Conservation (phyloP, 2,329 filamentous ascomycete species). For the Calonectria pauciramosa region DNA sequence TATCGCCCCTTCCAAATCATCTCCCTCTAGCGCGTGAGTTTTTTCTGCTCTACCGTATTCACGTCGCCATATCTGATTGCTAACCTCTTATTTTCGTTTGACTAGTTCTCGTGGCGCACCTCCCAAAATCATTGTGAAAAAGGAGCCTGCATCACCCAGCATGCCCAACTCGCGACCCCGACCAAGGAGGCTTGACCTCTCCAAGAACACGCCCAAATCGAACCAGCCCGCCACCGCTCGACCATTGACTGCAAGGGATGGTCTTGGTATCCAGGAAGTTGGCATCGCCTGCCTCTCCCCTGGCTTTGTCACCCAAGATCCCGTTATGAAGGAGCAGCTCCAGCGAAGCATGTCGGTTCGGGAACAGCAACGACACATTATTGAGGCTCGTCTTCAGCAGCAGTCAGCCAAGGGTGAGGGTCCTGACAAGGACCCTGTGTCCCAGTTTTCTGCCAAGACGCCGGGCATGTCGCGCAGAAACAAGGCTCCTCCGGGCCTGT, state of each 20-base stretch:
- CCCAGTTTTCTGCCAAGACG: constrained; percentile 74
- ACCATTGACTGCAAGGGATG: constrained; percentile 84
- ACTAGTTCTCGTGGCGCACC: constrained; percentile 64
- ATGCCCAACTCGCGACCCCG: constrained; percentile 80
- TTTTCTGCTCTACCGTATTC: constrained; percentile 15
- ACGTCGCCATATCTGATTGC: constrained; percentile 20
- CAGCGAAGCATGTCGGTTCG: constrained; percentile 94
- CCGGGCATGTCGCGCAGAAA: constrained; percentile 80
- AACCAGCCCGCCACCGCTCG: constrained; percentile 73
- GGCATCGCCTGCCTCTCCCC: constrained; percentile 95
- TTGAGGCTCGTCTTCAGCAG: constrained; percentile 91
- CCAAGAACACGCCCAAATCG: constrained; percentile 70
- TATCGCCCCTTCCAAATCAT: constrained; percentile 62
- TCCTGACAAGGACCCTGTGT: constrained; percentile 67
- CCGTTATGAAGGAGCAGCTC: constrained; percentile 95
- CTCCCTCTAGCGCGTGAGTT: constrained; percentile 72
- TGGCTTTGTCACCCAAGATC: constrained; percentile 95
- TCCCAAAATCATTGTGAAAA: constrained; percentile 94
- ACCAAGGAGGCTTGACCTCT: constrained; percentile 83
- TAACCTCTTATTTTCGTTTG: constrained; percentile 31
- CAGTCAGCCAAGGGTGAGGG: constrained; percentile 85
- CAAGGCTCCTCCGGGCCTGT: constrained; percentile 89
- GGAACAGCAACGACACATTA: constrained; percentile 94
- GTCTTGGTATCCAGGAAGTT: constrained; percentile 89
- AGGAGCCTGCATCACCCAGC: constrained; percentile 91